A percentile compares a stretch with the other conserved stretches of the same genome.
Evolutionary conservation across 139 green algal genomes (phyloP).

Genomic region (Auxenochlorella pyrenoidosa): DNA sequence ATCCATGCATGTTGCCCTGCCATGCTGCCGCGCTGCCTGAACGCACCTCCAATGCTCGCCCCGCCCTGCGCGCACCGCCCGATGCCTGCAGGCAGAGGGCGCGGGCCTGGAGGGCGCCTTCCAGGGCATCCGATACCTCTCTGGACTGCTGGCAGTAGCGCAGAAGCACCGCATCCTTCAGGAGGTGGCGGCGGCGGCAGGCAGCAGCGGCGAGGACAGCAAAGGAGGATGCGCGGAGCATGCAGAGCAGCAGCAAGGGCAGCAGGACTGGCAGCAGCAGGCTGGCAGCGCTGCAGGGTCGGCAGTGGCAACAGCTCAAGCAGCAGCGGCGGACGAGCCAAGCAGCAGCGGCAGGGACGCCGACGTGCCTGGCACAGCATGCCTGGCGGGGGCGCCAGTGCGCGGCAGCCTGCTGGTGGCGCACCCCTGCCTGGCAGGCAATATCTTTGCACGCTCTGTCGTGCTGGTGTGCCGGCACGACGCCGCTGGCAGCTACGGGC

Average conservation of each 20-base stretch:
- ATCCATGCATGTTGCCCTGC: neutral
- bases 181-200: neutral
- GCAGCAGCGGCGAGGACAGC: neutral
- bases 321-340: neutral
- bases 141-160: conserved; percentile 18
- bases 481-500: neutral
- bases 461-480: conserved; percentile 37
- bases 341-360: neutral
- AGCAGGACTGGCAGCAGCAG: neutral
- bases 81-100: neutral
- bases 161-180: conserved; percentile 25
- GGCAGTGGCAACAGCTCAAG: neutral
- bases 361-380: neutral
- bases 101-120: conserved; percentile 21
- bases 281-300: no score
- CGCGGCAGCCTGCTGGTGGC: conserved; percentile 24
- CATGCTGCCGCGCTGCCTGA: neutral
- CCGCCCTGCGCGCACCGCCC: neutral
- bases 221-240: neutral
- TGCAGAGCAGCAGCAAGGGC: neutral
- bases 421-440: conserved; percentile 22
- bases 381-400: neutral
- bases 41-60: neutral
- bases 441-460: conserved; percentile 22
- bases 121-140: conserved; percentile 33